Conservation (phyloP, 192 early-diverging fungal genomes). For the Coemansia sp. region DNA sequence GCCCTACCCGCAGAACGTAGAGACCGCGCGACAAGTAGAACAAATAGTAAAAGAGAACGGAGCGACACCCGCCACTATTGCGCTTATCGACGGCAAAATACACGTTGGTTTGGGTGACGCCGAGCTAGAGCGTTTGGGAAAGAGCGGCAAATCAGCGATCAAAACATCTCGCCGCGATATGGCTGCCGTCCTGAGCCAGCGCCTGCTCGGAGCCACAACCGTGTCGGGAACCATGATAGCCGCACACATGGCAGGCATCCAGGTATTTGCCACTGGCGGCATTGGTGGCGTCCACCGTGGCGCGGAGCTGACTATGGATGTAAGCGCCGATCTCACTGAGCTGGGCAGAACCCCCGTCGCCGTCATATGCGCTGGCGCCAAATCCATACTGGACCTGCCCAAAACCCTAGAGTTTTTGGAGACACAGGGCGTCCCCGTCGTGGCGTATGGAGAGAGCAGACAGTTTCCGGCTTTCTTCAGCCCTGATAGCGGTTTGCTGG, state of each 20-base stretch:
- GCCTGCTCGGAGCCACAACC: conserved; percentile 82
- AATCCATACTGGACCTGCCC: conserved; percentile 93
- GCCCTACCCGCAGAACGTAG: conserved; percentile 90
- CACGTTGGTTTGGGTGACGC: conserved; percentile 73
- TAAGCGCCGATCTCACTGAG: conserved; percentile 92
- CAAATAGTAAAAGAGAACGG: conserved; percentile 68
- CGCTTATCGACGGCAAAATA: conserved; percentile 81
- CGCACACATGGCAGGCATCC: conserved; percentile 82
- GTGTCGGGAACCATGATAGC: conserved; percentile 91
- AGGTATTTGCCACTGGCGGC: conserved; percentile 94
- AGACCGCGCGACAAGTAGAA: conserved; percentile 84
- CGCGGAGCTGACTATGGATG: conserved; percentile 76
- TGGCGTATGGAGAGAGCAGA: conserved; percentile 64
- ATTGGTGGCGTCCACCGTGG: conserved; percentile 96
- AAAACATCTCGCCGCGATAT: conserved; percentile 89
- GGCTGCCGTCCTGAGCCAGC: conserved; percentile 70
- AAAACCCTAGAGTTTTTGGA: conserved; percentile 92
- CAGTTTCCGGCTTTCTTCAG: conserved; percentile 95
- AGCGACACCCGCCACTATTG: conserved; percentile 85
- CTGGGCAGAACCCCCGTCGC: conserved; percentile 88
- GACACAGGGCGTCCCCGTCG: conserved; percentile 91
- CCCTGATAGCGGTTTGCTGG: conserved; percentile 60
- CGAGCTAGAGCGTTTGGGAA: conserved; percentile 65
- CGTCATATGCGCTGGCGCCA: conserved; percentile 95
- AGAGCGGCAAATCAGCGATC: conserved; percentile 57